Conservation (phyloP, 345 rosid species). For the Geranium rotundifolium region DNA sequence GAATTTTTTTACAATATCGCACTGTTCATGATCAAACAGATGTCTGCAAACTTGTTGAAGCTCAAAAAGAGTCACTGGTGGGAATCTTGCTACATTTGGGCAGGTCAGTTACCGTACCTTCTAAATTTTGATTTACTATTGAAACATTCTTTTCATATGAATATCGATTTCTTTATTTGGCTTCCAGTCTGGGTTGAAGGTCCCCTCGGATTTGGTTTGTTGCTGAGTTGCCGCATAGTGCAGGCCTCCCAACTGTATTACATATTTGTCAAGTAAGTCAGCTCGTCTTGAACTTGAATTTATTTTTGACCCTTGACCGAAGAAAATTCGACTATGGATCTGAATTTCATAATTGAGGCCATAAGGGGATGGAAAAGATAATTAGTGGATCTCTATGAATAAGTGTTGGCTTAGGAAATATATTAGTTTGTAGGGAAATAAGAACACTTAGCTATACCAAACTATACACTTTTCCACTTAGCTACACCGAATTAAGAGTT, state of each 20-base stretch:
- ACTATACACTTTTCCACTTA: too few species aligned
- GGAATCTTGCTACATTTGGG: constrained; percentile 84
- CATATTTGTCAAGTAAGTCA: constrained; percentile 69
- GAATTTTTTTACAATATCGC: too few species aligned
- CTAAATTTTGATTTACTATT: not conserved
- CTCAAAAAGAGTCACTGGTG: constrained; percentile 46
- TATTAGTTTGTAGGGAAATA: too few species aligned
- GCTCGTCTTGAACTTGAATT: not conserved
- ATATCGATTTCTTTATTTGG: constrained; percentile 10
- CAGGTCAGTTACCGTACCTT: constrained; percentile 37
- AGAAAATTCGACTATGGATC: not conserved
- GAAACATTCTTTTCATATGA: not conserved
- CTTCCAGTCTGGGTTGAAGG: constrained; percentile 84
- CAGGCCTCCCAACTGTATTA: constrained; percentile 77
- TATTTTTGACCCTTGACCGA: too few species aligned
- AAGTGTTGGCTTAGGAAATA: not conserved
- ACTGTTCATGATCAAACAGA: constrained; percentile 22
- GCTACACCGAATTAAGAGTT: too few species aligned
- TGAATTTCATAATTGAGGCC: not conserved
- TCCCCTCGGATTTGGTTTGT: constrained; percentile 83
- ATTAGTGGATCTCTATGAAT: too few species aligned
- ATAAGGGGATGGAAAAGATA: too few species aligned
- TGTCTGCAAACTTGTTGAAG: constrained; percentile 38
- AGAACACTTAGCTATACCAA: too few species aligned
- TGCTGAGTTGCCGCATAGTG: constrained; percentile 74